These are phyloP conservation scores for Phytophthora rubi DNA, from an alignment of 352 stramenopile species.

Conservation along the genomic window DNA sequence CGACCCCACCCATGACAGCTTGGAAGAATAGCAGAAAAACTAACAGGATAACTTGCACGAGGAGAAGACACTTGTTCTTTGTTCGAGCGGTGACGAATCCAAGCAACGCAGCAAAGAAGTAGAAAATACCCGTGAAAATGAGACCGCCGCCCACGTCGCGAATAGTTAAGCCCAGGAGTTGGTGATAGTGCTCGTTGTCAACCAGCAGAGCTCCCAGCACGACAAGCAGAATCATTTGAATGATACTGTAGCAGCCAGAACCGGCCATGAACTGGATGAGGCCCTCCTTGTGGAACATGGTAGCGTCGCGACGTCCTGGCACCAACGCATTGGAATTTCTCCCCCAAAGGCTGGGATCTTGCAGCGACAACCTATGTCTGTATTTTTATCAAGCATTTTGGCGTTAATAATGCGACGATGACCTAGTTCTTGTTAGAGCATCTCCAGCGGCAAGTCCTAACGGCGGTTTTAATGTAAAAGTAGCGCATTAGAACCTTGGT, in stretches of 20 bases:
- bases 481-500: too few relatives aligned
- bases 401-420: slow-evolving; percentile 11
- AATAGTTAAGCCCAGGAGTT: slow-evolving; percentile 57
- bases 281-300: slow-evolving; percentile 68
- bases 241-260: slow-evolving; percentile 65
- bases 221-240: slow-evolving; percentile 66
- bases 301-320: not conserved
- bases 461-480: too few relatives aligned
- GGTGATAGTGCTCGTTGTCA: slow-evolving; percentile 65
- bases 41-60: slow-evolving; percentile 56
- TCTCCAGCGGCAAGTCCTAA: too few relatives aligned
- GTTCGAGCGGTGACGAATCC: slow-evolving; percentile 61
- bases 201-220: slow-evolving; percentile 56
- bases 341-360: not conserved
- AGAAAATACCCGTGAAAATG: slow-evolving; percentile 72
- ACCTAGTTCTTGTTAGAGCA: not conserved
- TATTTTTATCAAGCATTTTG: slow-evolving; percentile 39
- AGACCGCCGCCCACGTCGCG: slow-evolving; percentile 67
- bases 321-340: slow-evolving; percentile 13
- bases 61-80: slow-evolving; percentile 82
- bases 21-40: slow-evolving; percentile 66
- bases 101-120: slow-evolving; percentile 50
- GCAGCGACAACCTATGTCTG: not conserved
- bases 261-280: slow-evolving; percentile 67
- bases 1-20: slow-evolving; percentile 64